Percentiles rank a stretch among this genome's conserved stretches.
phyloP scores from a whole-genome alignment of 768 basidiomycete species.

The Tricholoma sp. region DNA sequence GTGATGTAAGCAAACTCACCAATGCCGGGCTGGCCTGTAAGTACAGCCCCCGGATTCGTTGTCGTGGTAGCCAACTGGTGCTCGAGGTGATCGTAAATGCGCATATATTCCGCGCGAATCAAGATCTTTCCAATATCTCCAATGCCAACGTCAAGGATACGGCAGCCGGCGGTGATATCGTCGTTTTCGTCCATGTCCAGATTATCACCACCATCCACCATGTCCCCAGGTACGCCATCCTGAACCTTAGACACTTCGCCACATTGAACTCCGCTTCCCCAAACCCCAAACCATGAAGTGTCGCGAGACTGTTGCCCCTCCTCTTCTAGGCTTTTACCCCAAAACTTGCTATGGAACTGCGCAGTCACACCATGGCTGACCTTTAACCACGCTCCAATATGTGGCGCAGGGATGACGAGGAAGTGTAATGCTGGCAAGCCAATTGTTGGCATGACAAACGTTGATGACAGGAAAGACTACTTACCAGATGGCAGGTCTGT shows the following conservation, averaged over 20 bases:
- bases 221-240: not conserved
- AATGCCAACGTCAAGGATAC: too few species aligned
- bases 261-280: too few species aligned
- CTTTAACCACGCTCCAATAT: not conserved
- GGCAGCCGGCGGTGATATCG: too few species aligned
- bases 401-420: not conserved
- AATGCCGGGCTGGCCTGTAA: not conserved
- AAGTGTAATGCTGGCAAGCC: too few species aligned
- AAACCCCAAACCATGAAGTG: not conserved
- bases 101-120: too few species aligned
- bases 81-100: not conserved
- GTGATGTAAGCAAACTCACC: not conserved
- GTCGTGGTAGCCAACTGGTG: too few species aligned
- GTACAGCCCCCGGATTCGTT: not conserved
- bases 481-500: too few species aligned
- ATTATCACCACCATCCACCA: too few species aligned
- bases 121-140: too few species aligned
- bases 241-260: not conserved
- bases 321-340: not conserved
- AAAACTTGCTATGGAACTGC: not conserved
- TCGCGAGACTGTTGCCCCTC: not conserved
- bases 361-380: not conserved
- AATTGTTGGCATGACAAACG: too few species aligned
- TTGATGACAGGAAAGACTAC: too few species aligned
- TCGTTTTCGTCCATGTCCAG: too few species aligned